Evolutionary conservation across 148 eudicot species (phyloP), one percentile per base, ranked within the genome.

Genomic region (Camellia granthamiana): DNA sequence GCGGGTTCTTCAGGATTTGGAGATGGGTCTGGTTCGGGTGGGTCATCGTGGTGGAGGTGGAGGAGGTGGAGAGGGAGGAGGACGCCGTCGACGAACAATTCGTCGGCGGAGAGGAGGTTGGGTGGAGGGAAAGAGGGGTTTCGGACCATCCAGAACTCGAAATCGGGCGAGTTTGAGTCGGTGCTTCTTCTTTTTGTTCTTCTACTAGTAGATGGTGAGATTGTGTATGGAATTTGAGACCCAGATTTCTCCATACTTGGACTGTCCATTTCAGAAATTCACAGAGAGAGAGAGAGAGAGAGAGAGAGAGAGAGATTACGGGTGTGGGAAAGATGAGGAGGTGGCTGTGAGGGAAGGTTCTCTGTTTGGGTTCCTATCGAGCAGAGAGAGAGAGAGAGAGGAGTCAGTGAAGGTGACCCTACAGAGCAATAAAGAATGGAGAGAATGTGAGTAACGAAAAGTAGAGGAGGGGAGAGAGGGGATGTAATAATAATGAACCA

Each of bases 31-130:
- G 74, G 38, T 30, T 30, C 38, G 38, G 38, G 38, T 30, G 38
- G 38, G 38, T 30, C 38, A 30, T 30, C 38, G 38, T 30, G 38
- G 61, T 81, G 80, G 83, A 68, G 70, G 19, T 80, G 87, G 64
- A 89, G 93, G 58, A 75, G 88, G 55, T 87, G 90, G 41, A 93
- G 98, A 15, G 97, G 99, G 63, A 92, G 94, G 66, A 96, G 89
- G 74, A 92, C 83, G 19, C 99, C 99, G 84, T 84, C 85, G 75
- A 89, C 87, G 88, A 95, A 96, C 62, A 96, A 88, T 80, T 96
- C 88, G 75, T 96, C 99, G 83, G 99, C 99, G 75, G 97, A 91
- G 81, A 81, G 92, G 76, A 95, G 94, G 23, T 85, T 55, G 46
- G 92, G 84, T 41, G 79, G 83, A 3, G 89, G 81, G 61, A 80